phyloP scores from a whole-genome alignment of 2,329 filamentous ascomycete species.

The Neopestalotiopsis clavispora region DNA sequence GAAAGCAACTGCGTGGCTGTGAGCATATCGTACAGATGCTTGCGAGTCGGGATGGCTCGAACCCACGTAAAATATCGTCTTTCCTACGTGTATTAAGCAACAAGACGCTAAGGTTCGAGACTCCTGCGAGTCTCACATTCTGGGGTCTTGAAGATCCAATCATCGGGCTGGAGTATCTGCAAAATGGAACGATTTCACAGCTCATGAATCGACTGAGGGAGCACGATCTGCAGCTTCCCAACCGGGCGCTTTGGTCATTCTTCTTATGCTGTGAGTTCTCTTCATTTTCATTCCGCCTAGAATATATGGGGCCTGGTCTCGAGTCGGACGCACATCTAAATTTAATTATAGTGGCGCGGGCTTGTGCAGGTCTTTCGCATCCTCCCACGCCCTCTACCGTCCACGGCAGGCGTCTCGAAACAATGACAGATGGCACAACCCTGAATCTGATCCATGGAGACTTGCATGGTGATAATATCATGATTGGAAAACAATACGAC shows the following conservation, averaged over 20 bases:
- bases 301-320: background rate
- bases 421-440: background rate
- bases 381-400: background rate
- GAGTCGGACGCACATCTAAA: background rate
- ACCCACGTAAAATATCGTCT: background rate
- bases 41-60: background rate
- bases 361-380: background rate
- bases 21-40: background rate
- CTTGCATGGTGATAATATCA: background rate
- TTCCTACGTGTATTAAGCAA: background rate
- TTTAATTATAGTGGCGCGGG: background rate
- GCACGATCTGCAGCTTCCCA: background rate
- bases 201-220: background rate
- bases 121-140: background rate
- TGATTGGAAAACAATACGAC: background rate
- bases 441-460: background rate
- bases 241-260: background rate
- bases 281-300: background rate
- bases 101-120: background rate
- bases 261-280: background rate
- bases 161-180: background rate
- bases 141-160: background rate
- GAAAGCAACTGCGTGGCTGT: background rate
- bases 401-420: background rate
- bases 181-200: background rate